Evolutionary conservation across 768 basidiomycete genomes (phyloP).

Genomic region (Tylopilus felleus): DNA sequence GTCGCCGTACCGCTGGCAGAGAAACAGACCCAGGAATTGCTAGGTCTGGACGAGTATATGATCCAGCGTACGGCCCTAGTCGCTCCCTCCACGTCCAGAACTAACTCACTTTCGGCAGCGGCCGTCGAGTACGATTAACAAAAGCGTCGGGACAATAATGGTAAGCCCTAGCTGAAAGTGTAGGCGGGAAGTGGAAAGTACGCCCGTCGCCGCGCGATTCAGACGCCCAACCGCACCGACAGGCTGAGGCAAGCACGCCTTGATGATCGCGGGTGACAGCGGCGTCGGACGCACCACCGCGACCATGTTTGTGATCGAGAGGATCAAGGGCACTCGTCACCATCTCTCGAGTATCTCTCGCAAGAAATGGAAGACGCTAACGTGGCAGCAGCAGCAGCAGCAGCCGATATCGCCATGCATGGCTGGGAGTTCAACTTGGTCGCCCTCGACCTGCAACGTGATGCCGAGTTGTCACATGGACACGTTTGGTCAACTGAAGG

Average conservation of each 20-base stretch:
- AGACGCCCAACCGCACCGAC: background rate
- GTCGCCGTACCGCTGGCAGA: background rate
- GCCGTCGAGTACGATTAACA: slow-evolving; percentile 39
- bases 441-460: slow-evolving; percentile 41
- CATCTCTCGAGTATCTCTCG: slow-evolving; percentile 50
- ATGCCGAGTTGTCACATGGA: slow-evolving; percentile 42
- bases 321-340: slow-evolving; percentile 49
- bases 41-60: background rate
- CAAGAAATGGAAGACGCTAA: slow-evolving; percentile 55
- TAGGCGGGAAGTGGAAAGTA: slow-evolving; percentile 49
- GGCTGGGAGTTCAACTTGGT: slow-evolving; percentile 36
- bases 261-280: slow-evolving; percentile 37
- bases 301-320: slow-evolving; percentile 51
- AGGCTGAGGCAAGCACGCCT: slow-evolving; percentile 5
- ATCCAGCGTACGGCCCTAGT: background rate
- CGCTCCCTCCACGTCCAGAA: slow-evolving; percentile 11
- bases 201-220: too few relatives aligned
- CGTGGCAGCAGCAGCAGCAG: slow-evolving; percentile 42
- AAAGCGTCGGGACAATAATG: slow-evolving; percentile 49
- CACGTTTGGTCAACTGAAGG: slow-evolving; percentile 45
- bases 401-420: slow-evolving; percentile 44
- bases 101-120: slow-evolving; percentile 30
- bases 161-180: slow-evolving; percentile 20
- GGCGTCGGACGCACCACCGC: slow-evolving; percentile 53
- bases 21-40: background rate